These are phyloP conservation scores for Neoscytalidium dimidiatum DNA, from an alignment of 2,329 filamentous ascomycete species.

Conservation along the genomic window DNA sequence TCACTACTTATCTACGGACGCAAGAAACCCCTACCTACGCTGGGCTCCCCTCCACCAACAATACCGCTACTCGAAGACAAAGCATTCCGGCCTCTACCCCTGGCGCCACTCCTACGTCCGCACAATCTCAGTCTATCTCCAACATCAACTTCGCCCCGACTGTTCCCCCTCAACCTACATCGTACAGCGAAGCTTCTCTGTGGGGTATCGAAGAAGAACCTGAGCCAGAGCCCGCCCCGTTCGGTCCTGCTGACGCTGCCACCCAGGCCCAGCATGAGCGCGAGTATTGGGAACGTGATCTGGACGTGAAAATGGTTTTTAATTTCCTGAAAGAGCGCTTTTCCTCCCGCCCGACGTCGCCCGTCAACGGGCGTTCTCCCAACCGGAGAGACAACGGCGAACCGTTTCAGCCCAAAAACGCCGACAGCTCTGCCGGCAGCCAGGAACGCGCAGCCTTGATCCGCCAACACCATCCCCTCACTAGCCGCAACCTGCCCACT, in stretches of 20 bases:
- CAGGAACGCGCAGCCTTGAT: constrained; percentile 72
- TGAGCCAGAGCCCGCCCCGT: constrained; percentile 46
- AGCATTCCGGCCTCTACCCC: constrained; percentile 27
- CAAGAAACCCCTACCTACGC: constrained; percentile 68
- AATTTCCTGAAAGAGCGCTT: constrained; percentile 55
- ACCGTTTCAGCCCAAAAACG: constrained; percentile 5
- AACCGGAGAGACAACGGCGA: constrained; percentile 2
- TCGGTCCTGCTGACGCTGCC: constrained; percentile 36
- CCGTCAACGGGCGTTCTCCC: constrained; percentile 30
- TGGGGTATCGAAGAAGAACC: constrained; percentile 69
- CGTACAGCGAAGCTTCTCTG: constrained; percentile 55
- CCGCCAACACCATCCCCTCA: constrained; percentile 83
- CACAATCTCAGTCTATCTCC: constrained; percentile 19
- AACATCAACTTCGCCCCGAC: constrained; percentile 54
- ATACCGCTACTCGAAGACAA: constrained; percentile 3
- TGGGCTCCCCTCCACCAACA: constrained; percentile 55
- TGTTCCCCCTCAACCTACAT: constrained; percentile 33
- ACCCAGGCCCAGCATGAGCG: constrained; percentile 44
- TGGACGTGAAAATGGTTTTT: constrained; percentile 91
- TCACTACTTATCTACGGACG: constrained; percentile 74
- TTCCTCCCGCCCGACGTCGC: constrained; percentile 31
- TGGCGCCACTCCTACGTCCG: constrained; percentile 23
- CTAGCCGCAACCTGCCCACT: constrained; percentile 53
- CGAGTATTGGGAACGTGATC: constrained; percentile 90
- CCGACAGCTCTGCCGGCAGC: constrained; percentile 10